A percentile compares a stretch with the other conserved stretches of the same genome.
These are phyloP conservation scores for Fomitiporia mediterranea DNA, from an alignment of 1,284 basidiomycete genomes.

Conservation along the genomic window DNA sequence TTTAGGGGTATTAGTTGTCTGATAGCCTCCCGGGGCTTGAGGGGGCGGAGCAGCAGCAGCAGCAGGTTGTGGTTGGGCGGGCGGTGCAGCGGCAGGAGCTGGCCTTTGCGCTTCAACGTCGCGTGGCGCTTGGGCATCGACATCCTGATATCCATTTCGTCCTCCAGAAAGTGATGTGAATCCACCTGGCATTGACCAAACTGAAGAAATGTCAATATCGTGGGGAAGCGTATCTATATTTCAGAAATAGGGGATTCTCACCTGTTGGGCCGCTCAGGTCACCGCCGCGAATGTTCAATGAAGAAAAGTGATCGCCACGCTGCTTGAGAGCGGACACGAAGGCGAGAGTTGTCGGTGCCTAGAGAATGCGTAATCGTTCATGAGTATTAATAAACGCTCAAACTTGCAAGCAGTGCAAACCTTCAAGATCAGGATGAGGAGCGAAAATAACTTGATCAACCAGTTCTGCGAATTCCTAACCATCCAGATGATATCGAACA, in stretches of 20 bases:
- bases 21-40: slow-evolving; percentile 19
- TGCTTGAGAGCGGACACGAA: slow-evolving; percentile 55
- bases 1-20: slow-evolving; percentile 1
- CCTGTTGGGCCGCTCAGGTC: slow-evolving; percentile 63
- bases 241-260: slow-evolving; percentile 30
- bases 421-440: slow-evolving; percentile 65
- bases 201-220: slow-evolving; percentile 33
- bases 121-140: slow-evolving; percentile 64
- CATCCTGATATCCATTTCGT: slow-evolving; percentile 67
- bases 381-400: neutral
- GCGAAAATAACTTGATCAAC: slow-evolving; percentile 50
- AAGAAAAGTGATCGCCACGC: slow-evolving; percentile 56
- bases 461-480: slow-evolving; percentile 48
- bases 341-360: slow-evolving; percentile 55
- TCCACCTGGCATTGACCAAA: slow-evolving; percentile 84
- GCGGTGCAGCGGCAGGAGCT: neutral
- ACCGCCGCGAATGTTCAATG: slow-evolving; percentile 47
- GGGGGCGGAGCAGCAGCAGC: neutral
- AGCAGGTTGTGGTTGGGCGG: neutral
- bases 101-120: slow-evolving; percentile 23
- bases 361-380: neutral
- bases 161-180: slow-evolving; percentile 44
- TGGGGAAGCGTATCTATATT: too few relatives aligned
- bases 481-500: slow-evolving; percentile 74
- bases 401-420: slow-evolving; percentile 30